Conservation (phyloP, 2,329 filamentous ascomycete genomes). For the Acrocalymma vagum region DNA sequence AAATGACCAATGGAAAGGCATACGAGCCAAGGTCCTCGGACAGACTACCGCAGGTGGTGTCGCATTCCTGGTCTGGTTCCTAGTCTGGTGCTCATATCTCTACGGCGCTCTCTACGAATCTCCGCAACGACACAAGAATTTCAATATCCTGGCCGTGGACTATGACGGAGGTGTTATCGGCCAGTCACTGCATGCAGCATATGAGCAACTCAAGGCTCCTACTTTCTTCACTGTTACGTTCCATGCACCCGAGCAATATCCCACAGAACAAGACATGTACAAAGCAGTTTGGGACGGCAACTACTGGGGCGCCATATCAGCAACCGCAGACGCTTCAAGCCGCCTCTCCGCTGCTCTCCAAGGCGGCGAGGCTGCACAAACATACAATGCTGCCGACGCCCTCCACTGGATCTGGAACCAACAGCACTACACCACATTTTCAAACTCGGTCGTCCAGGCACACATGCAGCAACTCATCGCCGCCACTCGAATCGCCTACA, state of each 20-base stretch:
- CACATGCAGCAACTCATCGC: slow-evolving; percentile 44
- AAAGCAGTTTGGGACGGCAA: slow-evolving; percentile 30
- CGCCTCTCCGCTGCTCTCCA: slow-evolving; percentile 47
- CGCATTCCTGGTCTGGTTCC: slow-evolving; percentile 31
- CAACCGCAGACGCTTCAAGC: slow-evolving; percentile 45
- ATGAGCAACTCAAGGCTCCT: slow-evolving; percentile 24
- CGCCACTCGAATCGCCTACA: slow-evolving; percentile 46
- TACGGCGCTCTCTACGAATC: slow-evolving; percentile 31
- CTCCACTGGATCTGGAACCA: slow-evolving; percentile 57
- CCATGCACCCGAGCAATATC: slow-evolving; percentile 20
- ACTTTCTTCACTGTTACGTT: slow-evolving; percentile 29
- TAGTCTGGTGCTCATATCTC: slow-evolving; percentile 30
- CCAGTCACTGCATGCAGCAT: slow-evolving; percentile 27
- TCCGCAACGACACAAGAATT: slow-evolving; percentile 19
- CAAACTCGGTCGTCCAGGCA: slow-evolving; percentile 43
- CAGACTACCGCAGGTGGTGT: slow-evolving; percentile 22
- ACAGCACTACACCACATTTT: slow-evolving; percentile 52
- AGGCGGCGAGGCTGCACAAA: slow-evolving; percentile 37
- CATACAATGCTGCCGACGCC: slow-evolving; percentile 47
- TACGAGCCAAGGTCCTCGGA: slow-evolving; percentile 18
- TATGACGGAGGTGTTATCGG: slow-evolving; percentile 36
- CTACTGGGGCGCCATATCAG: slow-evolving; percentile 40
- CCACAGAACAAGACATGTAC: slow-evolving; percentile 26
- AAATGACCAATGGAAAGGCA: slow-evolving; percentile 19
- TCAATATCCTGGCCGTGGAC: slow-evolving; percentile 38